Percentiles rank a stretch among this genome's conserved stretches.
Evolutionary conservation across 371 early-diverging fungal species (phyloP).

Genomic region (Haplosporangium sp.): DNA sequence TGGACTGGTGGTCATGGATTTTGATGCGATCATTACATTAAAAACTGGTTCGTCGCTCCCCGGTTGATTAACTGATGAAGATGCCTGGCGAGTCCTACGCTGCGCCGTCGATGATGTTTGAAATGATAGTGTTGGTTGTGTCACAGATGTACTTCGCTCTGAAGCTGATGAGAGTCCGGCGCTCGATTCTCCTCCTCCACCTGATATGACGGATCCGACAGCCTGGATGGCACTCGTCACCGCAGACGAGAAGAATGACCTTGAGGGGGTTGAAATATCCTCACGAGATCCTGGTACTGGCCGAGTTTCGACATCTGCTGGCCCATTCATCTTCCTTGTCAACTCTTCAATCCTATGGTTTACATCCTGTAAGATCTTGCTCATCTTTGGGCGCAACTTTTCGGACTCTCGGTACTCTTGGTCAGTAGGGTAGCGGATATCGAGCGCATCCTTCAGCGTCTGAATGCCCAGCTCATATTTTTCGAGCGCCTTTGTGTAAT

Average conservation of each 20-base stretch:
- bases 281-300: neutral
- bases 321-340: neutral
- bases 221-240: conserved; percentile 37
- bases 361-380: conserved; percentile 54
- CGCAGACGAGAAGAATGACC: conserved; percentile 22
- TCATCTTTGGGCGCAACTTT: conserved; percentile 57
- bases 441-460: conserved; percentile 40
- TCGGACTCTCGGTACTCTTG: conserved; percentile 52
- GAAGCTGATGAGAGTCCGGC: conserved; percentile 6
- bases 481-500: conserved; percentile 32
- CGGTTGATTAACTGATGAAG: conserved; percentile 4
- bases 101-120: conserved; percentile 10
- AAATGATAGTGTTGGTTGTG: conserved; percentile 4
- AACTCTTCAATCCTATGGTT: conserved; percentile 54
- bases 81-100: conserved; percentile 11
- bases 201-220: conserved; percentile 24
- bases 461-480: conserved; percentile 20
- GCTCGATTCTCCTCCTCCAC: conserved; percentile 7
- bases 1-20: conserved; percentile 3
- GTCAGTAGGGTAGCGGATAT: conserved; percentile 40
- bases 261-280: neutral
- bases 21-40: conserved; percentile 27
- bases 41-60: conserved; percentile 31
- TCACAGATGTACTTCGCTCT: neutral
- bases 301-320: neutral